Percentiles rank a stretch among this genome's conserved stretches.
Conservation (phyloP, 352 stramenopile genomes). For the Phytophthora cactorum region DNA sequence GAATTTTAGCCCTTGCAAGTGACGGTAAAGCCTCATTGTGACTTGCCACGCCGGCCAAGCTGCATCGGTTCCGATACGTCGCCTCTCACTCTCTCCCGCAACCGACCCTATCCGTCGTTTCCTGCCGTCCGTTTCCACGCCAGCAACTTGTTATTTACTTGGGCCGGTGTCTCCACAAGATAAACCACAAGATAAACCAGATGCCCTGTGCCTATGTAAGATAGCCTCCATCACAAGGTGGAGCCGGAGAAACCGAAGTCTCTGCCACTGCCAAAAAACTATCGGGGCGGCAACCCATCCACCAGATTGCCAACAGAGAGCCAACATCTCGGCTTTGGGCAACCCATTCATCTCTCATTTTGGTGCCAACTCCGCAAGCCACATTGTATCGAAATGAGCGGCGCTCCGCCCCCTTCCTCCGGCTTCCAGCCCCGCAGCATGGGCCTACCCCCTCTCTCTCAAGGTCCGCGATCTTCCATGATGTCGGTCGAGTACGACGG, state of each 20-base stretch:
- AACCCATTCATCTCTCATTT: constrained; percentile 39
- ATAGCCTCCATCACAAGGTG: constrained; percentile 9
- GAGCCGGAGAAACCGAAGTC: constrained; percentile 31
- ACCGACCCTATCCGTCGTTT: constrained; percentile 13
- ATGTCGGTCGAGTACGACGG: constrained; percentile 71
- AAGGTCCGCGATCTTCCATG: constrained; percentile 46
- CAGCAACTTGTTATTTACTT: constrained; percentile 5
- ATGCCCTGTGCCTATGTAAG: constrained; percentile 21
- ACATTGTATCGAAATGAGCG: constrained; percentile 24
- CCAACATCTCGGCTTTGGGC: background rate
- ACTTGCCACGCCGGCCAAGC: background rate
- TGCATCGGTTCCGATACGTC: background rate
- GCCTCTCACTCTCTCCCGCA: constrained; percentile 22
- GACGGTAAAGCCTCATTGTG: background rate
- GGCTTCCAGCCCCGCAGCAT: constrained; percentile 29
- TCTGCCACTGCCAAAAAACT: constrained; percentile 29
- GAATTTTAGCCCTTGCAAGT: constrained; percentile 3
- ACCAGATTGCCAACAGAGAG: constrained; percentile 9
- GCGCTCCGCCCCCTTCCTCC: constrained; percentile 34
- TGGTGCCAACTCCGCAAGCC: constrained; percentile 26
- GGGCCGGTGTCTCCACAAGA: constrained; percentile 8
- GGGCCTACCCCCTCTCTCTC: constrained; percentile 39
- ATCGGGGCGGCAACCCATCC: constrained; percentile 4
- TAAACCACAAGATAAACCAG: constrained; percentile 22
- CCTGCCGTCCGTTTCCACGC: constrained; percentile 15